Conservation (phyloP, 805 yeast species). For the Starmerella riodocensis region DNA sequence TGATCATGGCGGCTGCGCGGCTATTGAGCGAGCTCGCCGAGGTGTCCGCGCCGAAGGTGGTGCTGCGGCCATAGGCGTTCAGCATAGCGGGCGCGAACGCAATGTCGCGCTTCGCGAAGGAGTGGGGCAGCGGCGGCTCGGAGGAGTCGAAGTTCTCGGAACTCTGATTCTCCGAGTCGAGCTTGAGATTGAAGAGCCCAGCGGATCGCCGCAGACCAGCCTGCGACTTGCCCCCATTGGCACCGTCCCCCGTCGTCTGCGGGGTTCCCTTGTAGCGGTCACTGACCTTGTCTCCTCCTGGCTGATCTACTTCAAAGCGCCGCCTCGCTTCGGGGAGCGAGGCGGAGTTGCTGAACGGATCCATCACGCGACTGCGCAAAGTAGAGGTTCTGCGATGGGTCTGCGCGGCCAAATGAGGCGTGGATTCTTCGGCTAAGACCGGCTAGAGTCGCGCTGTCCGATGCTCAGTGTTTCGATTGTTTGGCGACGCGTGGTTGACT, state of each 20-base stretch:
- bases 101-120: neutral
- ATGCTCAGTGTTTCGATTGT: neutral
- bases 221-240: neutral
- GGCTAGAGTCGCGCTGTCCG: neutral
- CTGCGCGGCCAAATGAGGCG: too few species aligned
- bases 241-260: constrained; percentile 3
- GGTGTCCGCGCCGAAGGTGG: neutral
- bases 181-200: constrained; percentile 31
- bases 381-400: too few species aligned
- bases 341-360: constrained; percentile 11
- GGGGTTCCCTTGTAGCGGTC: constrained; percentile 3
- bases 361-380: too few species aligned
- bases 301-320: neutral
- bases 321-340: neutral
- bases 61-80: too few species aligned
- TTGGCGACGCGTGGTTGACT: constrained; percentile 5
- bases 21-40: neutral
- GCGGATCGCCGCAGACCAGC: constrained; percentile 28
- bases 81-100: neutral
- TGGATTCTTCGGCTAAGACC: too few species aligned
- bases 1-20: neutral
- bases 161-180: constrained; percentile 20
- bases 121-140: constrained; percentile 4
- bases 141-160: constrained; percentile 6
- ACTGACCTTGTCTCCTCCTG: neutral